Conservation (phyloP, 768 basidiomycete species). For the Gymnopilus dilepis region DNA sequence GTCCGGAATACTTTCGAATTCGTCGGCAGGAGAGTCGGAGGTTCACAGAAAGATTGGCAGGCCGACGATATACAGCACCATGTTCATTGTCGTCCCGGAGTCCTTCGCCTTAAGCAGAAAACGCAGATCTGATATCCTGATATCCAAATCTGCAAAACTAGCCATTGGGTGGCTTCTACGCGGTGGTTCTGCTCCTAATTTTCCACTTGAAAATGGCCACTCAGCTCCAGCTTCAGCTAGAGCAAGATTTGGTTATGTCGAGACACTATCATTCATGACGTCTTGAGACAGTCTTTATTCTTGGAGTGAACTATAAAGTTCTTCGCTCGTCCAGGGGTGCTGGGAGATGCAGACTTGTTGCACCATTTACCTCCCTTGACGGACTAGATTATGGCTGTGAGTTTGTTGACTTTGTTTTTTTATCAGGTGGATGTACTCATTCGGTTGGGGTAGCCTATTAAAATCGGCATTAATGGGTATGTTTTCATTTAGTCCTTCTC, state of each 20-base stretch:
- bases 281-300: neutral
- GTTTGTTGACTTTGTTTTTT: neutral
- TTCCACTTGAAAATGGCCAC: neutral
- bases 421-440: neutral
- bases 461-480: constrained; percentile 93
- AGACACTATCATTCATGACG: neutral
- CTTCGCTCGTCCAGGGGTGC: no score
- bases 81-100: no score
- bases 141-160: no score
- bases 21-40: no score
- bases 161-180: no score
- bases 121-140: no score
- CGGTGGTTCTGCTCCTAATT: neutral
- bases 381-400: neutral
- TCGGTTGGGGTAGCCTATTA: constrained; percentile 41
- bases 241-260: neutral
- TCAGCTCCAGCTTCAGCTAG: neutral
- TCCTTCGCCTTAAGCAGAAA: no score
- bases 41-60: no score
- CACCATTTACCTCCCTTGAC: no score
- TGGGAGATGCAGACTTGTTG: no score
- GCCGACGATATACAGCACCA: no score
- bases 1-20: no score
- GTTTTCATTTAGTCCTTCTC: constrained; percentile 27
- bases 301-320: neutral